These are phyloP conservation scores for Chalara sp. DNA, from an alignment of 2,329 filamentous ascomycete species.

Conservation along the genomic window DNA sequence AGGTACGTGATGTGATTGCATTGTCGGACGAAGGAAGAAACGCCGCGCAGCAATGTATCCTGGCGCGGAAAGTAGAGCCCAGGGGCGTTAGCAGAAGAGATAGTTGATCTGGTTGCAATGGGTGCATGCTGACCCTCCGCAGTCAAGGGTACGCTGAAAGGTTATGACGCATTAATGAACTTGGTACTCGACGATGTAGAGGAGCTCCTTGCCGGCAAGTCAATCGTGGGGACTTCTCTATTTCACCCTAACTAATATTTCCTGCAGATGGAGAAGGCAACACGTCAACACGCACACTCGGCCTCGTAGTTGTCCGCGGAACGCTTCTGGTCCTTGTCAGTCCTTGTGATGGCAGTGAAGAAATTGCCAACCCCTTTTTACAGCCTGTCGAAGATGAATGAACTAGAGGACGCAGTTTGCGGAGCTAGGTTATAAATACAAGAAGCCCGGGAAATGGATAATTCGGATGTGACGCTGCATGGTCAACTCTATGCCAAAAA, in stretches of 20 bases:
- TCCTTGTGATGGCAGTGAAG: slow-evolving; percentile 88
- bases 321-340: slow-evolving; percentile 90
- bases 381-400: slow-evolving; percentile 54
- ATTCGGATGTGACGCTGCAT: too few species aligned
- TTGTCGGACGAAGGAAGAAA: background rate
- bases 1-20: slow-evolving; percentile 45
- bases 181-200: slow-evolving; percentile 91
- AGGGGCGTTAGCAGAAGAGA: too few species aligned
- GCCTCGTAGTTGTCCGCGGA: slow-evolving; percentile 79
- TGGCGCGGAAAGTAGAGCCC: background rate
- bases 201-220: slow-evolving; percentile 55
- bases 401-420: background rate
- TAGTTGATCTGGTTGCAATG: background rate
- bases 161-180: slow-evolving; percentile 97
- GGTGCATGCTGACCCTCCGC: background rate
- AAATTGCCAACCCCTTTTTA: slow-evolving; percentile 90
- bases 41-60: background rate
- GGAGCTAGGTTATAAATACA: too few species aligned
- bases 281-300: slow-evolving; percentile 60
- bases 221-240: background rate
- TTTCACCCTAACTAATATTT: background rate
- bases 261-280: slow-evolving; percentile 83
- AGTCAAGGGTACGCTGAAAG: slow-evolving; percentile 88
- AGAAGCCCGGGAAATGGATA: too few species aligned
- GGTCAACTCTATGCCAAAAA: too few species aligned